Evolutionary conservation across 2,329 filamentous ascomycete species (phyloP), one percentile per base, ranked within the genome.

Genomic region (Aspergillus versicolor): DNA sequence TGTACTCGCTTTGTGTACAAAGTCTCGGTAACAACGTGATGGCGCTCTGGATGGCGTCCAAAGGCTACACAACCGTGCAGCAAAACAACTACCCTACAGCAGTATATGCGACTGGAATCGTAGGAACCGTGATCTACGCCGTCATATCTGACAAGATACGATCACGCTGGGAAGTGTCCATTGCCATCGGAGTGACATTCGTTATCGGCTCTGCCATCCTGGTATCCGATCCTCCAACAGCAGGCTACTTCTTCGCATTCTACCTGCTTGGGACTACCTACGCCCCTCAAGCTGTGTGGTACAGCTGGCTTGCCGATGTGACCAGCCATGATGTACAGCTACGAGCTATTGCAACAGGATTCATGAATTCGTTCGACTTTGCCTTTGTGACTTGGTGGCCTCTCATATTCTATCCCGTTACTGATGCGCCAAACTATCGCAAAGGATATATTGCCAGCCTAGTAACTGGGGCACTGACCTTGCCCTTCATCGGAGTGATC

Each of bases 231-330:
- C 52, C 57, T 24, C 52, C n/a, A 38, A 59, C 40, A 13, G 71
- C 70, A 0, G 75, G 68, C 32, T 72, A 77, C 54, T 79, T 79
- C 54, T 73, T 78, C 44, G 76, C 76, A 6, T 79, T 78, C 57
- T 79, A 78, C 59, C 61, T 78, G 1, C 68, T 79, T 2, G 77
- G 77, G 3, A 78, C 77, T 0, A 78, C 75, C 0, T 79, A 75
- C 52, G 77, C 77, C 2, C 77, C 77, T 1, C 77, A 79, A 55
- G 77, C 77, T 4, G 64, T 79, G 17, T 79, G 77, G 77, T 79
- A 79, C 59, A 73, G 74, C 0, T 79, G 77, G 77, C 77, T 79
- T 74, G 76, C 76, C 0, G 77, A 79, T 24, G 62, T 70, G 4
- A 70, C 67, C 6, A 54, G 60, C n/a, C 67, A 69, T 27, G 67